Conservation (phyloP, 345 rosid species). For the Bruguiera sexangula region DNA sequence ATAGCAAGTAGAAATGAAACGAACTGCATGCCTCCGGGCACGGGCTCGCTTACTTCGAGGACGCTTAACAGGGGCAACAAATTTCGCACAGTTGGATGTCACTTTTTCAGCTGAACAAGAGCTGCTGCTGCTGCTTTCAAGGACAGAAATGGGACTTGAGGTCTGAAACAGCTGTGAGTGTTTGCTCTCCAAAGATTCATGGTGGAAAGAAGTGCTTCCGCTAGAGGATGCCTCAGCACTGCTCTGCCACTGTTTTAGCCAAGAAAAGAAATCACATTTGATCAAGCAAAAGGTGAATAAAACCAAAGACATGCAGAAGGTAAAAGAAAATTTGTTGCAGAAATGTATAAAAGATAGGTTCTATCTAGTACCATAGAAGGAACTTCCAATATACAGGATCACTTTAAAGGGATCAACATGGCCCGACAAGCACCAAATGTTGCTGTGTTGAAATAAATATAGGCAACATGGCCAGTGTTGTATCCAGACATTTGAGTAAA, state of each 20-base stretch:
- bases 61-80: constrained; percentile 48
- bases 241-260: constrained; percentile 27
- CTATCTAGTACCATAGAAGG: too few species aligned
- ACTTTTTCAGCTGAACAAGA: constrained; percentile 48
- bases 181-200: constrained; percentile 38
- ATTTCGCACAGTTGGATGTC: constrained; percentile 23
- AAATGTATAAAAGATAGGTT: too few species aligned
- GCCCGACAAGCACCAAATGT: background rate
- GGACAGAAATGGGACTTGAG: constrained; percentile 72
- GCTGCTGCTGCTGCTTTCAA: constrained; percentile 46
- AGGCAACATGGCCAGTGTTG: background rate
- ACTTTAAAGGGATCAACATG: too few species aligned
- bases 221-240: constrained; percentile 38
- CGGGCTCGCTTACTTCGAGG: constrained; percentile 71
- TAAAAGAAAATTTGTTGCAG: too few species aligned
- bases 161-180: constrained; percentile 42
- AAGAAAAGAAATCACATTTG: constrained; percentile 35
- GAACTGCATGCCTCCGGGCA: constrained; percentile 20
- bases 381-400: too few species aligned
- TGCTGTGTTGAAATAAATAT: background rate
- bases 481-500: background rate
- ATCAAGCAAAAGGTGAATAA: constrained; percentile 11
- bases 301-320: background rate
- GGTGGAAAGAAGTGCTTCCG: constrained; percentile 24
- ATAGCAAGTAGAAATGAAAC: constrained; percentile 1